Evolutionary conservation across 257 asterid species (phyloP), one percentile per base, ranked within the genome.

Genomic region (Paulownia fortunei): DNA sequence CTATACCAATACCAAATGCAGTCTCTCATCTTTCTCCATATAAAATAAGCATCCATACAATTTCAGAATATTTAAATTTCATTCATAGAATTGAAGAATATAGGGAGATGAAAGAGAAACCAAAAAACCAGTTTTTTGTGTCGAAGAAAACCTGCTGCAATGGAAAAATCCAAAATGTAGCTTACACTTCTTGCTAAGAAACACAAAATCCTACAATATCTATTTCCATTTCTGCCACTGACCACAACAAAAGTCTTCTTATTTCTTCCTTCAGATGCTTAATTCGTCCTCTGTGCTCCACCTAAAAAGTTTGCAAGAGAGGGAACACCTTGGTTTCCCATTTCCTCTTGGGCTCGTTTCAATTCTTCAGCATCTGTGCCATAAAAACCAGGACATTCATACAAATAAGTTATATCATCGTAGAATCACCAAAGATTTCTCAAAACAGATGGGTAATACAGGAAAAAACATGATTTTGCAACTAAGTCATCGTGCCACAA

Each of bases 321-420:
- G 1, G 98, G 98, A 63, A 88, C 95, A 18, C 98, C 98, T 82
- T 94, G 98, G 88, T 41, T 83, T 86, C 98, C 94, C 99, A 95
- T 95, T 86, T 95, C 99, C 85, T 93, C 99, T 81, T 95, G 98
- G 51, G 98, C 98, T 60, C 92, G 89, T 82, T 83, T 91, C 84
- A 95, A 79, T 88, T 95, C 99, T 83, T 95, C 99, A 1, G 99
- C 86, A 83, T 95, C 99, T 93, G 90, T 21, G 27, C 52, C 72
- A 78, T 36, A 60, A 66, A 44, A 56, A 85, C 13, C 42, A 37
- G 9, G 51, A 76, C 46, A 18, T 58, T 49, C 41, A 34, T 64
- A 58, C 3, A 27, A 51, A 1, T 2, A 23, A 75, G 8, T 16
- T 27, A 54, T 24, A 52, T 58, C 46, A 42, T 37, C 51, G 23